Evolutionary conservation across 2,329 filamentous ascomycete species (phyloP).

Genomic region (Neophaeococcomyces aloes): DNA sequence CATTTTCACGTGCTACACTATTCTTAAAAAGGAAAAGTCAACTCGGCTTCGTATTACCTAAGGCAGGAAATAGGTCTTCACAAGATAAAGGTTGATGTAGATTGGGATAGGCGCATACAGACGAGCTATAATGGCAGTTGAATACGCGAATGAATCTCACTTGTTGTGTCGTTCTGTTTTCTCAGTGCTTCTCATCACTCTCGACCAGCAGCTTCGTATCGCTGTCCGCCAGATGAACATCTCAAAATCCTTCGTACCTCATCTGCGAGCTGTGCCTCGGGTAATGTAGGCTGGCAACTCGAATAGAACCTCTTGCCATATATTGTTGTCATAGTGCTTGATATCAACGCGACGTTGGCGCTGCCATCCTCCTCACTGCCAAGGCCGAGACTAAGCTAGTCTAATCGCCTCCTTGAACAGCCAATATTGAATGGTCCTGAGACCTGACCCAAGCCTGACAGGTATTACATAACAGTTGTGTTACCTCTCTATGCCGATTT

Average conservation of each 20-base stretch:
- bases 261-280: conserved; percentile 16
- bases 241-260: conserved; percentile 1
- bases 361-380: conserved; percentile 16
- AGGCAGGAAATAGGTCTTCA: too few relatives aligned
- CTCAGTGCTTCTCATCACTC: not conserved
- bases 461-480: conserved; percentile 33
- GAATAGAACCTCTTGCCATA: conserved; percentile 13
- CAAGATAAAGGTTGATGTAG: too few relatives aligned
- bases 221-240: not conserved
- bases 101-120: too few relatives aligned
- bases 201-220: not conserved
- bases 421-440: not conserved
- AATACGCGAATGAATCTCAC: too few relatives aligned
- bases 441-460: conserved; percentile 36
- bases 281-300: conserved; percentile 12
- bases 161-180: not conserved
- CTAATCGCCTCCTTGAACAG: conserved; percentile 8
- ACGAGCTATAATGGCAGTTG: too few relatives aligned
- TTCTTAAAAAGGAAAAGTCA: too few relatives aligned
- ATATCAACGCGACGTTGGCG: conserved; percentile 16
- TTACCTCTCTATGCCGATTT: conserved; percentile 35
- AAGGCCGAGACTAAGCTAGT: conserved; percentile 14
- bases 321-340: conserved; percentile 18
- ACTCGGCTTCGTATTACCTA: too few relatives aligned
- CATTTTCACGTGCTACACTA: not conserved